A percentile compares a stretch with the other conserved stretches of the same genome.
Conservation (phyloP, 768 basidiomycete species). For the Exidia glandulosa region DNA sequence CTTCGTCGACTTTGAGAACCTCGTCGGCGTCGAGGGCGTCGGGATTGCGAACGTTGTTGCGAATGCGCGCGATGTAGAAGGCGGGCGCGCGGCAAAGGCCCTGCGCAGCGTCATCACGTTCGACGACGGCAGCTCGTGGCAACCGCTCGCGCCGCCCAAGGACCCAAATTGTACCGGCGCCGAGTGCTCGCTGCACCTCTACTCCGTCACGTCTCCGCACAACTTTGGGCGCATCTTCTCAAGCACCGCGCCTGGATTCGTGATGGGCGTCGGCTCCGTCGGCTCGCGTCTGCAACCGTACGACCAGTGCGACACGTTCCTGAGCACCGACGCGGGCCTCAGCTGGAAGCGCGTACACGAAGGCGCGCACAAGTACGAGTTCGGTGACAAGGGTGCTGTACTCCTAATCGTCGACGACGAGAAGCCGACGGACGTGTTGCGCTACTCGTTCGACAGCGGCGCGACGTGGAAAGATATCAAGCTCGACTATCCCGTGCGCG, state of each 20-base stretch:
- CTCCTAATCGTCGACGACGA: constrained; percentile 79
- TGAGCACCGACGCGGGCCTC: constrained; percentile 82
- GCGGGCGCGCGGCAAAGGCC: constrained; percentile 54
- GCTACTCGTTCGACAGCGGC: constrained; percentile 78
- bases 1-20: constrained; percentile 86
- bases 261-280: constrained; percentile 93
- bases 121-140: constrained; percentile 53
- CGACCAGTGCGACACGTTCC: constrained; percentile 84
- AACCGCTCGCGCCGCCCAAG: constrained; percentile 48
- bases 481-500: constrained; percentile 58
- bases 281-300: constrained; percentile 60
- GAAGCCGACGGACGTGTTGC: constrained; percentile 50
- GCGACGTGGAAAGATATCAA: constrained; percentile 65
- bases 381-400: constrained; percentile 82
- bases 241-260: constrained; percentile 85
- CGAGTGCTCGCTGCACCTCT: constrained; percentile 75
- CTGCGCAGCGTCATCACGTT: constrained; percentile 77
- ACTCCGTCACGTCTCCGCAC: constrained; percentile 86
- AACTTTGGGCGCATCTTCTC: constrained; percentile 94
- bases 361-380: constrained; percentile 89
- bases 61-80: constrained; percentile 78
- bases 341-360: constrained; percentile 69
- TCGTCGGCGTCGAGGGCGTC: constrained; percentile 81
- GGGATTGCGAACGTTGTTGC: constrained; percentile 81
- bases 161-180: constrained; percentile 36